Conservation (phyloP, 352 stramenopile genomes). For the Salisapilia sapeloensis region DNA sequence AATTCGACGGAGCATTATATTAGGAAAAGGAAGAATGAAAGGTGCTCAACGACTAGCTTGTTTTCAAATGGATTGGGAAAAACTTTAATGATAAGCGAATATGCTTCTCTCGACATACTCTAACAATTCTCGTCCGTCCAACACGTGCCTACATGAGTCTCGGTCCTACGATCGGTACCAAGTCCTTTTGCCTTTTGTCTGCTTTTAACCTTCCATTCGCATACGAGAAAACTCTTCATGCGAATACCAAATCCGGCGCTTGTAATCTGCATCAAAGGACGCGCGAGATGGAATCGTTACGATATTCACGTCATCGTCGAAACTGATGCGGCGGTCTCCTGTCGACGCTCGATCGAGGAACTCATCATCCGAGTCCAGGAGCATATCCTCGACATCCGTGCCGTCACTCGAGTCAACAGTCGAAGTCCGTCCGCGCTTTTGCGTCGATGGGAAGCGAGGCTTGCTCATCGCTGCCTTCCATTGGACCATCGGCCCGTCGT, state of each 20-base stretch:
- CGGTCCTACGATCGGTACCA: no score
- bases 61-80: no score
- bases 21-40: no score
- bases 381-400: slow-evolving; percentile 26
- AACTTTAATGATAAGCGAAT: no score
- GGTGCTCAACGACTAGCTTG: no score
- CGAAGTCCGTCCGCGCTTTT: slow-evolving; percentile 22
- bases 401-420: slow-evolving; percentile 43
- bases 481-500: slow-evolving; percentile 15
- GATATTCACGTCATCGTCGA: slow-evolving; percentile 49
- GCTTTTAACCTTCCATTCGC: no score
- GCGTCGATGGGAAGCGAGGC: slow-evolving; percentile 1
- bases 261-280: slow-evolving; percentile 64
- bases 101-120: no score
- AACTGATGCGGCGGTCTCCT: slow-evolving; percentile 61
- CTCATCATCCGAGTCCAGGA: no score
- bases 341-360: slow-evolving; percentile 49
- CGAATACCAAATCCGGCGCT: slow-evolving; percentile 61
- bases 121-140: no score
- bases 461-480: slow-evolving; percentile 18
- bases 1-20: no score
- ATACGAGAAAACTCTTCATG: slow-evolving; percentile 39
- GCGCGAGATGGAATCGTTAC: slow-evolving; percentile 50
- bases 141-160: no score
- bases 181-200: no score